Conservation (phyloP, 2,329 filamentous ascomycete genomes). For the Pseudocercospora macadamiae region DNA sequence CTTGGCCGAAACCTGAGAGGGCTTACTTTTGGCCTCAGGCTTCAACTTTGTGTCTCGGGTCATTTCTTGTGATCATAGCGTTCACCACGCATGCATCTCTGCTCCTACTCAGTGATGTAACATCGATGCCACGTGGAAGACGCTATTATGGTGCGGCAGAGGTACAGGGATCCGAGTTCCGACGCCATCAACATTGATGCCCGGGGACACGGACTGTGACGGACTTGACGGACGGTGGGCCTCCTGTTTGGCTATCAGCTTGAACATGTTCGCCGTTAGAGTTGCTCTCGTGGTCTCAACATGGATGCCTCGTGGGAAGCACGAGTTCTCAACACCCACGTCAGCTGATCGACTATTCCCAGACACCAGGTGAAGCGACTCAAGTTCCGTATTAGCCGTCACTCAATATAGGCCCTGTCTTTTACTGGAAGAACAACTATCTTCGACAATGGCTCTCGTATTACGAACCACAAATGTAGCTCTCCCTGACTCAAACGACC, state of each 20-base stretch:
- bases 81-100: background rate
- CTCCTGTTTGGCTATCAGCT: background rate
- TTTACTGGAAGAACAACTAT: background rate
- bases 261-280: background rate
- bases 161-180: background rate
- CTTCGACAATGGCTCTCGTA: background rate
- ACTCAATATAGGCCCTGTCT: background rate
- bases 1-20: background rate
- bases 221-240: constrained; percentile 1
- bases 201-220: constrained; percentile 2
- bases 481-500: background rate
- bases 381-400: background rate
- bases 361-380: background rate
- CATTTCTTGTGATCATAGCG: background rate
- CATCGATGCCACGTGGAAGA: background rate
- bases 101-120: background rate
- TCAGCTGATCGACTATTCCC: background rate
- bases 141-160: background rate
- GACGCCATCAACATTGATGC: background rate
- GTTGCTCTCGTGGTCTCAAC: background rate
- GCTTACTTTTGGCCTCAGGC: background rate
- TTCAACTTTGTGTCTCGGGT: background rate
- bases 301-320: constrained; percentile 1
- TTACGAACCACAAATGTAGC: background rate
- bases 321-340: background rate